Base-by-base conservation (phyloP, 768 basidiomycete genomes). In the Hypholoma fasciculare region DNA sequence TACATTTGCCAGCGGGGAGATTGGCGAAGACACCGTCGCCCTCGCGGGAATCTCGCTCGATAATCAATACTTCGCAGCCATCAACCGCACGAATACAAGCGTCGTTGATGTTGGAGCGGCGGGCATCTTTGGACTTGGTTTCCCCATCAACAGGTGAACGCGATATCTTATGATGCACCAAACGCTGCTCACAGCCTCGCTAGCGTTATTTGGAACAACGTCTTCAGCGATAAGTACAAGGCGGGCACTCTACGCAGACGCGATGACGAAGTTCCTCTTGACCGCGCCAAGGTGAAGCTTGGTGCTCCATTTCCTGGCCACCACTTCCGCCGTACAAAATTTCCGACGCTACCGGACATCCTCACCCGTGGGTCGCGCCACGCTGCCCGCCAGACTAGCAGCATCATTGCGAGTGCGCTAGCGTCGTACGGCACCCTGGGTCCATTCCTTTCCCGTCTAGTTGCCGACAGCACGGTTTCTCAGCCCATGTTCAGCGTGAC, bases 101-200 rank as follows among this genome's bases (percentile, higher is more conserved):
- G 76, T 90, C 7, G 63, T 78, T 38, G 76, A 81, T 40, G 82
- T 79, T 1, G 82, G 82, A 1, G 76, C 82, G 16, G 78, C 82
- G 14, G 90, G 89, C 2, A 89, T 92, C 42, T 78, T 92, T 56
- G 90, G 90, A 0, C 75, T 91, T 9, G 90, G 91, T 0, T 92
- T 92, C 61, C 88, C 90, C 3, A 67, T 82, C 13, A 87, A 87
- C 60, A 90, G 89, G 89, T 88, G 23, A 13, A 74, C 54, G 40
- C 13, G 40, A 42, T 16, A 42, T 34, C 30, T 34, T 23, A 23
- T 23, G 30, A 34, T 34, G 30, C 30, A 34, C 6, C 49, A 59
- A 43, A 61, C 53, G 6, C 36, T 38, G 23, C 48, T 52, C 40
- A 39, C 9, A 27, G 26, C 34, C 17, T 38, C 19, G 27, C n/a